Percentiles rank a stretch among this genome's conserved stretches.
These are phyloP conservation scores for Zymoseptoria passerinii DNA, from an alignment of 2,329 filamentous ascomycete genomes.

Conservation along the genomic window DNA sequence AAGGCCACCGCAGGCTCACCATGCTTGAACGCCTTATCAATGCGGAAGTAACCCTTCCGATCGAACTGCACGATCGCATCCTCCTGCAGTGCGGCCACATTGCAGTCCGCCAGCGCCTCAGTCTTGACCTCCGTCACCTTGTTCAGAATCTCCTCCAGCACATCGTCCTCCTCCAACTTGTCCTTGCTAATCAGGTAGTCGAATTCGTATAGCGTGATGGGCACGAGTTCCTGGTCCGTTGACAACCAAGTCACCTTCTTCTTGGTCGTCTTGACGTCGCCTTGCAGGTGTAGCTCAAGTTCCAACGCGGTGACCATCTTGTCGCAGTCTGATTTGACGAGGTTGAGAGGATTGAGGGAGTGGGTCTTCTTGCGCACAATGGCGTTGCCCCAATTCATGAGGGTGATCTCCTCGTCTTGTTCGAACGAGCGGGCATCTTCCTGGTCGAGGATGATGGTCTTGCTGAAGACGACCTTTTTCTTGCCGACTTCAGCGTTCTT, in stretches of 20 bases:
- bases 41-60: slow-evolving; percentile 82
- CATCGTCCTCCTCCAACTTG: slow-evolving; percentile 80
- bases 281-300: slow-evolving; percentile 80
- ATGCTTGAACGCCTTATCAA: slow-evolving; percentile 58
- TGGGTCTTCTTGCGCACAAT: slow-evolving; percentile 55
- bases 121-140: slow-evolving; percentile 65
- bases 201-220: slow-evolving; percentile 84
- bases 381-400: slow-evolving; percentile 95
- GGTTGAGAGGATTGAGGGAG: slow-evolving; percentile 41
- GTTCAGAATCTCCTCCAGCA: slow-evolving; percentile 75
- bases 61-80: slow-evolving; percentile 95
- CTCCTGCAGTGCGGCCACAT: slow-evolving; percentile 67
- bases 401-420: slow-evolving; percentile 80
- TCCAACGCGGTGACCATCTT: slow-evolving; percentile 59
- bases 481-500: slow-evolving; percentile 80
- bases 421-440: slow-evolving; percentile 74
- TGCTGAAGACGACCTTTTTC: slow-evolving; percentile 77
- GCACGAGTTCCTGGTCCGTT: slow-evolving; percentile 65
- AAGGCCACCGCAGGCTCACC: slow-evolving; percentile 57
- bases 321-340: slow-evolving; percentile 44
- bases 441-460: slow-evolving; percentile 73
- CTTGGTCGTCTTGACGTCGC: slow-evolving; percentile 88
- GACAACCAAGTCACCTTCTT: slow-evolving; percentile 97
- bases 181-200: slow-evolving; percentile 95
- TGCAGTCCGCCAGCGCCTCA: slow-evolving; percentile 70